Conservation (phyloP, 768 basidiomycete species). For the Suillus luteus region DNA sequence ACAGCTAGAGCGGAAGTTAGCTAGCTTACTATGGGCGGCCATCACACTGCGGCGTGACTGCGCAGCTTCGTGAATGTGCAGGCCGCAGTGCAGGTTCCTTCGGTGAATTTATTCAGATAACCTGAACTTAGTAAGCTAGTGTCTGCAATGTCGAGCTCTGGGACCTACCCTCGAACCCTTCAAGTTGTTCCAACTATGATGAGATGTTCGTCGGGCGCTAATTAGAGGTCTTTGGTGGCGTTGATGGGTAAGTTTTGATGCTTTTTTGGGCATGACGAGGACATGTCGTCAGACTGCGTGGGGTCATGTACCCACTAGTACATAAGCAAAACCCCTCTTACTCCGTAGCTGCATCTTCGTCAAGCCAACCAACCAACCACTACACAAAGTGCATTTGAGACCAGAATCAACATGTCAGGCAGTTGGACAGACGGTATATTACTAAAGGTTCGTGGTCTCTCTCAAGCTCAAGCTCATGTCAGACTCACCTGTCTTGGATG, state of each 20-base stretch:
- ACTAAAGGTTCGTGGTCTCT: slow-evolving; percentile 60
- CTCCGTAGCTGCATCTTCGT: slow-evolving; percentile 16
- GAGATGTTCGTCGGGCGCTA: neutral
- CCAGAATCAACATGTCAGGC: slow-evolving; percentile 50
- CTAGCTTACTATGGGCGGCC: neutral
- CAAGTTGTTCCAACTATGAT: neutral
- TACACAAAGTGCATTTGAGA: neutral
- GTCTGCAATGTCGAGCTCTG: neutral
- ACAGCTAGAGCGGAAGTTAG: neutral
- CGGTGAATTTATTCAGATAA: neutral
- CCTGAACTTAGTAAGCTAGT: neutral
- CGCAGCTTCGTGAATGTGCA: neutral
- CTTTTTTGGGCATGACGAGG: slow-evolving; percentile 16
- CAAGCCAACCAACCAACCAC: slow-evolving; percentile 1
- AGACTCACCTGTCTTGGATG: neutral
- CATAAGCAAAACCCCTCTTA: slow-evolving; percentile 33
- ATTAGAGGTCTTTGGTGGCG: neutral
- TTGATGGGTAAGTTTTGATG: neutral
- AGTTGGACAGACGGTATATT: slow-evolving; percentile 77
- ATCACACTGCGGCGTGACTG: neutral
- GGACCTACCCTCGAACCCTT: neutral
- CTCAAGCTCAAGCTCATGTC: neutral
- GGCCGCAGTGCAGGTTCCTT: neutral
- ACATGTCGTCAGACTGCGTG: slow-evolving; percentile 26
- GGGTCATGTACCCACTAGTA: slow-evolving; percentile 16